Base-by-base conservation (phyloP, 768 basidiomycete genomes). In the Tubosaeta sp. region DNA sequence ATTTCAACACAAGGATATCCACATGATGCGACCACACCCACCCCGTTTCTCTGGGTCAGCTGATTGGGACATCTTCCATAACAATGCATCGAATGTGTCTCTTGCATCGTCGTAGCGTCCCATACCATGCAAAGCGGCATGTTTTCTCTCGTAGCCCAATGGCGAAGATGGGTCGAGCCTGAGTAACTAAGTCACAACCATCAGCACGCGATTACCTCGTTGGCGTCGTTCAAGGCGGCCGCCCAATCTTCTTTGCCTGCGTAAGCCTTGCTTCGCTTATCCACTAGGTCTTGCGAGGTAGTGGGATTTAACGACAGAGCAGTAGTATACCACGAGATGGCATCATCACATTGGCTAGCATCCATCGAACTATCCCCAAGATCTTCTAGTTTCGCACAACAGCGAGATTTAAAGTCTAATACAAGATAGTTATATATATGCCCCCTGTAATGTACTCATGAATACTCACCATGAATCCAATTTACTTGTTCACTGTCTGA, bases 391-490 rank as follows among this genome's bases (percentile, higher is more conserved):
- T 49, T 50, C 36, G 7, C 16, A 18, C 34, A 31, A 18, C 46
- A 46, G 2, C 16, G 44, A 16, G 32, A 32, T 24, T 21, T 40
- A n/a, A 51, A 50, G 1, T 18, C 52, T 56, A 16, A n/a, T 3
- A 13, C 0, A 30, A 10, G 14, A 4, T 10, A 4, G 47, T 38
- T 36, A 41, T 1, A 11, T 13, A 7, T 27, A 25, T 24, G 12
- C 18, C 19, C 18, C 45, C 16, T 24, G n/a, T 25, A 22, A 14
- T n/a, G 7, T n/a, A 43, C 22, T 21, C 24, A 2, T n/a, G 6
- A 12, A 19, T 29, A 14, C 41, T 44, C 19, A 52, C 49, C 49
- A 4, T 3, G 24, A 16, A 42, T 14, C 55, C 54, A 55, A n/a
- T 29, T 11, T 6, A 4, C 21, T 22, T 32, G 38, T 18, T 36